A percentile compares a stretch with the other conserved stretches of the same genome.
phyloP scores from a whole-genome alignment of 2,329 filamentous ascomycete genomes.

The Colletotrichum sojae region DNA sequence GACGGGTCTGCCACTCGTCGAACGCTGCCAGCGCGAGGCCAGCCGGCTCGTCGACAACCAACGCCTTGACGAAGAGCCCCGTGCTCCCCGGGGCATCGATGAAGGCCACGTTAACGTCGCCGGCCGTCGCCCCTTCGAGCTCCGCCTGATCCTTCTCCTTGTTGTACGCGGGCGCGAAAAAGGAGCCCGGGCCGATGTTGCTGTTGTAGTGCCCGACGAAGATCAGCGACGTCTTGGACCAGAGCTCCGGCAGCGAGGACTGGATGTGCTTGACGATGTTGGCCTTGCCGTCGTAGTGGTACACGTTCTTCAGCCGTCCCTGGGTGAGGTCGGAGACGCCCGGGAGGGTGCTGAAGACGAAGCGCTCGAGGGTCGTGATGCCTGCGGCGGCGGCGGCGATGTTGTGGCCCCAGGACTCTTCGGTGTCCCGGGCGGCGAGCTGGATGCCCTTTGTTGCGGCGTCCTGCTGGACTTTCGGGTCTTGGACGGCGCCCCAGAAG shows the following conservation, averaged over 20 bases:
- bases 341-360: constrained; percentile 24
- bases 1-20: constrained; percentile 53
- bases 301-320: constrained; percentile 13
- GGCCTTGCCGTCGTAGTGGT: constrained; percentile 30
- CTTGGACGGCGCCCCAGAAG: constrained; percentile 67
- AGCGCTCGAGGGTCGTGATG: constrained; percentile 6
- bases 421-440: constrained; percentile 59
- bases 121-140: constrained; percentile 2
- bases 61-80: constrained; percentile 59
- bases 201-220: constrained; percentile 22
- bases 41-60: constrained; percentile 56
- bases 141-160: background rate
- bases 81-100: constrained; percentile 56
- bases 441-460: background rate
- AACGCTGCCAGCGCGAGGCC: constrained; percentile 61
- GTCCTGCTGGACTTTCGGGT: constrained; percentile 52
- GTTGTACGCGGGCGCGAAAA: constrained; percentile 5
- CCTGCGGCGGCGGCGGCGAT: constrained; percentile 66
- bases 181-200: constrained; percentile 11
- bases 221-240: constrained; percentile 26
- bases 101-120: constrained; percentile 42
- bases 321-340: constrained; percentile 3
- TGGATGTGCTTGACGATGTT: constrained; percentile 15
- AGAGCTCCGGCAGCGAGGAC: background rate
- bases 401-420: constrained; percentile 67